phyloP scores from a whole-genome alignment of 73 alveolate species.

The Paramecium caudatum region DNA sequence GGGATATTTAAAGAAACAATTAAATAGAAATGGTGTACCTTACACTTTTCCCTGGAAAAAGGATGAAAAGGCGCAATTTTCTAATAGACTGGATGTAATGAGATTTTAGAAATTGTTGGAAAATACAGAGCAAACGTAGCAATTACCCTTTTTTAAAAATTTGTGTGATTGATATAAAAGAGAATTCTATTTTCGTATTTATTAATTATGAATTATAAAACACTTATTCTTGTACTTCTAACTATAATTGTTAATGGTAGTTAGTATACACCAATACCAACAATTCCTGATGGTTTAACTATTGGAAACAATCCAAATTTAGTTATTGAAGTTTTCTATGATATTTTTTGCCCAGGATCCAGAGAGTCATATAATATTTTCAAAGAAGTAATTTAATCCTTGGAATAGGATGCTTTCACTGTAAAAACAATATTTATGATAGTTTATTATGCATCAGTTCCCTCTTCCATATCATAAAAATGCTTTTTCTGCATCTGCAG shows the following conservation, averaged over 20 bases:
- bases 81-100: not conserved
- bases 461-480: conserved; percentile 76
- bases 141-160: not conserved
- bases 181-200: no score
- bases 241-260: no score
- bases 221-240: no score
- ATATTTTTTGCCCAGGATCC: conserved; percentile 72
- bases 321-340: conserved; percentile 73
- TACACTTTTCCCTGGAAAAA: conserved; percentile 66
- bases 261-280: conserved; percentile 33
- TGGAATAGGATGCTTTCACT: conserved; percentile 57
- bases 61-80: not conserved
- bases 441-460: conserved; percentile 15
- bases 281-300: conserved; percentile 25
- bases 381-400: conserved; percentile 42
- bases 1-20: conserved; percentile 53
- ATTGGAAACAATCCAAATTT: not conserved
- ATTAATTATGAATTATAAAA: no score
- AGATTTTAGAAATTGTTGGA: conserved; percentile 40
- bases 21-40: conserved; percentile 20
- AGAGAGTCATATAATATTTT: conserved; percentile 50
- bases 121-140: not conserved
- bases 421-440: not conserved
- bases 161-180: no score
- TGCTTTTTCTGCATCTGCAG: conserved; percentile 65